Percentiles rank a stretch among this genome's conserved stretches.
Evolutionary conservation across 2,329 filamentous ascomycete species (phyloP).

Genomic region (Aspergillus fumigatus): DNA sequence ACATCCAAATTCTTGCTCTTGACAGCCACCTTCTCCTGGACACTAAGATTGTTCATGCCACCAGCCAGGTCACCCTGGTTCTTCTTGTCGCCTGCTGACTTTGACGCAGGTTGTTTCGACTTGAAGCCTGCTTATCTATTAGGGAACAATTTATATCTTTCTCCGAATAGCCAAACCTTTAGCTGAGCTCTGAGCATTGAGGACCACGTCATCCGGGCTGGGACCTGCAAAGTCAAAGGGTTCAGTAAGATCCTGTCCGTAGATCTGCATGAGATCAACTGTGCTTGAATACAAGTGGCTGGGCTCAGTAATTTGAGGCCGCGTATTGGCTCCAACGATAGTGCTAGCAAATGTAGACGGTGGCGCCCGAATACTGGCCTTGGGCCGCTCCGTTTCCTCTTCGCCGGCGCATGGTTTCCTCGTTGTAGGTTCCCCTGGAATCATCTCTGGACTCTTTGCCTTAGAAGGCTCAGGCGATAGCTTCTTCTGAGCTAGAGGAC

Average conservation of each 20-base stretch:
- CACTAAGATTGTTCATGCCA: constrained; percentile 45
- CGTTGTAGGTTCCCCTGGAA: constrained; percentile 1
- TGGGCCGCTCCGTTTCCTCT: constrained; percentile 11
- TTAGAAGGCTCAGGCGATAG: constrained; percentile 16
- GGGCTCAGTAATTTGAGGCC: constrained; percentile 25
- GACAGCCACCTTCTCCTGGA: constrained; percentile 50
- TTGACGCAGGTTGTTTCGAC: constrained; percentile 38
- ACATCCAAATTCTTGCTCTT: constrained; percentile 81
- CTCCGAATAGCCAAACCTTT: constrained; percentile 65
- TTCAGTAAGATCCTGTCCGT: constrained; percentile 40
- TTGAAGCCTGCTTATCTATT: constrained; percentile 43
- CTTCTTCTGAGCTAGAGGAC: constrained; percentile 15
- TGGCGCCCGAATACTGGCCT: constrained; percentile 36
- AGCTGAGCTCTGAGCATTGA: constrained; percentile 68
- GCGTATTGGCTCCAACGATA: constrained; percentile 31
- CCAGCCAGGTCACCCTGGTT: constrained; percentile 42
- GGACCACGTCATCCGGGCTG: constrained; percentile 86
- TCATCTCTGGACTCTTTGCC: constrained; percentile 1
- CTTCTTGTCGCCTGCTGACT: constrained; percentile 40
- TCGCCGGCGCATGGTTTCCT: constrained; percentile 4
- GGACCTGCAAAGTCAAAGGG: constrained; percentile 68
- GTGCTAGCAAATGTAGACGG: constrained; percentile 50
- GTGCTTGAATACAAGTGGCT: constrained; percentile 29
- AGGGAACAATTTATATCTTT: constrained; percentile 32
- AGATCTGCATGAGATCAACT: constrained; percentile 34